Evolutionary conservation across 176 grass and related monocot genomes (phyloP).

Genomic region (Phoenix roebelenii): DNA sequence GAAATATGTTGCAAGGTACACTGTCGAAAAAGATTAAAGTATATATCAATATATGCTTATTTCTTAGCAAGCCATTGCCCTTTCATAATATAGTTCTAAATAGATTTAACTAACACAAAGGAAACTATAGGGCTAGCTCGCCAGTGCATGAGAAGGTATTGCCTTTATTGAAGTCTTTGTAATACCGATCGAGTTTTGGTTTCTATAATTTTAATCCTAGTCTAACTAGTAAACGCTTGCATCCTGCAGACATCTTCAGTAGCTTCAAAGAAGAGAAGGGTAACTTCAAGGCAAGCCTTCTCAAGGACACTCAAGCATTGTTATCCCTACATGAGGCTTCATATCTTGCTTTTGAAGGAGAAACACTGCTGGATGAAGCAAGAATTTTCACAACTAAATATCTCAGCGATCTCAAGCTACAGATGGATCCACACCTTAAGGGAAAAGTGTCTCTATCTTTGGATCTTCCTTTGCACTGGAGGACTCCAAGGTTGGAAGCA

Average conservation of each 20-base stretch:
- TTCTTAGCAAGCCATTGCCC: no score
- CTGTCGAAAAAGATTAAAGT: no score
- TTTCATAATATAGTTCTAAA: no score
- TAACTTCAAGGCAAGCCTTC: not conserved
- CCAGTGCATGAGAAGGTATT: no score
- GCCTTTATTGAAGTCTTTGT: no score
- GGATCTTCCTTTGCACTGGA: conserved; percentile 29
- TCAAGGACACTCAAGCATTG: conserved; percentile 4
- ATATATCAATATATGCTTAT: no score
- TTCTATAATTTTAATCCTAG: no score
- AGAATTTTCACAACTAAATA: conserved; percentile 6
- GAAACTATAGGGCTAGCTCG: no score
- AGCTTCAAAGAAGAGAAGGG: conserved; percentile 15
- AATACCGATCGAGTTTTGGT: no score
- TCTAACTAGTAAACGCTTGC: no score
- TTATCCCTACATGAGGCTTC: conserved; percentile 38
- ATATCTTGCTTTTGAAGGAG: conserved; percentile 22
- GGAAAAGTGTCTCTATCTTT: conserved; percentile 11
- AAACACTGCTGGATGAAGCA: conserved; percentile 22
- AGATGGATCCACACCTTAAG: not conserved
- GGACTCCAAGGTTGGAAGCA: conserved; percentile 25
- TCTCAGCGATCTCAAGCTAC: not conserved
- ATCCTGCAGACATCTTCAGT: conserved; percentile 16
- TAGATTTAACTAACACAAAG: no score
- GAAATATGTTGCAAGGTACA: no score